Percentiles rank a stretch among this genome's conserved stretches.
phyloP scores from a whole-genome alignment of 331 rosid genomes.

The Phaseolus coccineus region DNA sequence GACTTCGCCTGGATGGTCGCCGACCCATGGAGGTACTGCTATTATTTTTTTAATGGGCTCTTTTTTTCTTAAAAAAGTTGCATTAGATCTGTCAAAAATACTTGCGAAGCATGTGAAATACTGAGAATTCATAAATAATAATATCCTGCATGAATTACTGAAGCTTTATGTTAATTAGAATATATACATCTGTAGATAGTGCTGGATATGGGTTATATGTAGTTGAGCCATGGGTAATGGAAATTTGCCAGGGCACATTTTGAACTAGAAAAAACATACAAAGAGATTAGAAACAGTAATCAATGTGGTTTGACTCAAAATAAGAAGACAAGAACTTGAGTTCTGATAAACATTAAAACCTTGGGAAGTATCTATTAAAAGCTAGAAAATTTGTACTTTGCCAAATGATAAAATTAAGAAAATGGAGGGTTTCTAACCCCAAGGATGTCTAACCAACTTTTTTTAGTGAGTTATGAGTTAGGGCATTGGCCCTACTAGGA shows the following conservation, averaged over 20 bases:
- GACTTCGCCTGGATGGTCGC: conserved; percentile 95
- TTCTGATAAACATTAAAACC: background rate
- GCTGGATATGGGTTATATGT: background rate
- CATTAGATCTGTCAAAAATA: background rate
- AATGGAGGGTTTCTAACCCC: background rate
- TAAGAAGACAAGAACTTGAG: background rate
- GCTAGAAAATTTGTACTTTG: background rate
- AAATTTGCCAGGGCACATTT: background rate
- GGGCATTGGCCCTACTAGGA: background rate
- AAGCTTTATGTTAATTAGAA: conserved; percentile 1
- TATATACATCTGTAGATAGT: background rate
- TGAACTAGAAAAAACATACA: background rate
- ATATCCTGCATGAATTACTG: background rate
- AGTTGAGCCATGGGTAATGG: background rate
- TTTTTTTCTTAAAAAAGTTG: background rate
- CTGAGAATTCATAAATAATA: background rate
- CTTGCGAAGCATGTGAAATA: background rate
- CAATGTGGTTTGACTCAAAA: background rate
- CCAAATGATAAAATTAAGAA: background rate
- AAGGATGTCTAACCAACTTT: background rate
- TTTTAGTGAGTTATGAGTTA: background rate
- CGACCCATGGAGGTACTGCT: conserved; percentile 76
- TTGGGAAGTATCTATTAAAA: background rate
- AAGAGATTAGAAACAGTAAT: background rate
- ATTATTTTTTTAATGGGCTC: background rate